Percentiles rank a stretch among this genome's conserved stretches.
Conservation (phyloP, 2,329 filamentous ascomycete genomes). For the Ceratocystis eucalypticola region DNA sequence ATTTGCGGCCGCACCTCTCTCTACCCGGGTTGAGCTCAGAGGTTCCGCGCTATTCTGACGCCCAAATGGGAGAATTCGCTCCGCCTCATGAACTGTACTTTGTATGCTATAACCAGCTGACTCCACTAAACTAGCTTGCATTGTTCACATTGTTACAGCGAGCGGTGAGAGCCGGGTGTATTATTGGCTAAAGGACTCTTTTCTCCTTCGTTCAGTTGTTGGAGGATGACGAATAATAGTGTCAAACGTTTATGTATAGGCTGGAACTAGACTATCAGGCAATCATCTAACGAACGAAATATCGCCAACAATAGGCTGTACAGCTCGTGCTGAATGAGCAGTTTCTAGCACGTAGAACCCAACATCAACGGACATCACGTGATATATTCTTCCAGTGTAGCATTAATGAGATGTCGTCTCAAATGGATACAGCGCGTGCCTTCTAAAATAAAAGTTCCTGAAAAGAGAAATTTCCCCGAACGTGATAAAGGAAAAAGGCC, state of each 20-base stretch:
- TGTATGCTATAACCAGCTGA: not conserved
- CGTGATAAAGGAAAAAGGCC: not conserved
- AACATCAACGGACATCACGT: not conserved
- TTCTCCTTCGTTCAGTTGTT: no score
- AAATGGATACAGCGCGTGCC: not conserved
- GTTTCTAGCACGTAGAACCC: no score
- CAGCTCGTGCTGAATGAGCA: no score
- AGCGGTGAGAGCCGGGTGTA: not conserved
- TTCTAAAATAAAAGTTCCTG: not conserved
- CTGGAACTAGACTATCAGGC: no score
- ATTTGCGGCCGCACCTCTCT: not conserved
- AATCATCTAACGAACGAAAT: no score
- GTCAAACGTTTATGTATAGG: no score
- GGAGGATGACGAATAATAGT: no score
- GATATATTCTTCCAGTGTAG: not conserved
- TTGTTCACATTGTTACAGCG: conserved; percentile 4
- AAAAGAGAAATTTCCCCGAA: not conserved
- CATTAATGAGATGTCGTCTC: not conserved
- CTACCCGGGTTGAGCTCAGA: not conserved
- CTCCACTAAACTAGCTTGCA: not conserved
- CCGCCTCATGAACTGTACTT: not conserved
- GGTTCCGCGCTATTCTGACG: not conserved
- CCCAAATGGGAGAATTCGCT: not conserved
- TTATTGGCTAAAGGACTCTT: not conserved
- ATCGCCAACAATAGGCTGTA: no score